Percentiles rank a stretch among this genome's conserved stretches.
These are phyloP conservation scores for Blastobotrys elegans DNA, from an alignment of 1,139 yeast genomes.

Conservation along the genomic window DNA sequence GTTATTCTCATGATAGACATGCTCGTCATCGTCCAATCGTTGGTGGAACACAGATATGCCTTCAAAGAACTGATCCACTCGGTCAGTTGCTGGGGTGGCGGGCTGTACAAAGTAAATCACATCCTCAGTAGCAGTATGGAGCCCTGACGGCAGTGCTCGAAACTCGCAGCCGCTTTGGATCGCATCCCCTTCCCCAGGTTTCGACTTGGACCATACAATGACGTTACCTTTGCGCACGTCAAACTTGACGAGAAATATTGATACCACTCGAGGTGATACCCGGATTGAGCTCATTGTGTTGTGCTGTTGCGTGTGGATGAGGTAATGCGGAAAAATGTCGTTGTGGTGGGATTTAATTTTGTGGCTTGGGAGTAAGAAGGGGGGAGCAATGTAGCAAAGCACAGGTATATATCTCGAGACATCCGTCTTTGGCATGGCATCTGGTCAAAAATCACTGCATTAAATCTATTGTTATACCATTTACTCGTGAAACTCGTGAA, in stretches of 20 bases:
- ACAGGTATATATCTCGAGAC: no score
- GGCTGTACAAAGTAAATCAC: constrained; percentile 47
- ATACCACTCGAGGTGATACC: constrained; percentile 24
- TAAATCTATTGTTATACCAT: no score
- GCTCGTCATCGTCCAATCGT: neutral
- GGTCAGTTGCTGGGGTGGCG: constrained; percentile 27
- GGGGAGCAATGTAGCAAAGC: no score
- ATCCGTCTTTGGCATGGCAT: no score
- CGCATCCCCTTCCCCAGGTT: constrained; percentile 27
- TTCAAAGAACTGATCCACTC: constrained; percentile 30
- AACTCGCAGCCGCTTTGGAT: constrained; percentile 51
- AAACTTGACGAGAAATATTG: constrained; percentile 57
- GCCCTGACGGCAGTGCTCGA: constrained; percentile 75
- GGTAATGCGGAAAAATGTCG: no score
- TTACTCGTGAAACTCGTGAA: no score
- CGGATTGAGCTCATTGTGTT: constrained; percentile 8
- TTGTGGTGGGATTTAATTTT: neutral
- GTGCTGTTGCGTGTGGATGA: no score
- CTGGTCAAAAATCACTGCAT: no score
- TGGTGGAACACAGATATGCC: constrained; percentile 50
- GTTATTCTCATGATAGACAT: neutral
- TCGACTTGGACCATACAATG: constrained; percentile 47
- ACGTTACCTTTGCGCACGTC: constrained; percentile 61
- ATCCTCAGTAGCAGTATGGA: constrained; percentile 60
- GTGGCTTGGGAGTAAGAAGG: neutral